A percentile compares a stretch with the other conserved stretches of the same genome.
phyloP scores from a whole-genome alignment of 2,329 filamentous ascomycete genomes.

The Penicillium sp. region DNA sequence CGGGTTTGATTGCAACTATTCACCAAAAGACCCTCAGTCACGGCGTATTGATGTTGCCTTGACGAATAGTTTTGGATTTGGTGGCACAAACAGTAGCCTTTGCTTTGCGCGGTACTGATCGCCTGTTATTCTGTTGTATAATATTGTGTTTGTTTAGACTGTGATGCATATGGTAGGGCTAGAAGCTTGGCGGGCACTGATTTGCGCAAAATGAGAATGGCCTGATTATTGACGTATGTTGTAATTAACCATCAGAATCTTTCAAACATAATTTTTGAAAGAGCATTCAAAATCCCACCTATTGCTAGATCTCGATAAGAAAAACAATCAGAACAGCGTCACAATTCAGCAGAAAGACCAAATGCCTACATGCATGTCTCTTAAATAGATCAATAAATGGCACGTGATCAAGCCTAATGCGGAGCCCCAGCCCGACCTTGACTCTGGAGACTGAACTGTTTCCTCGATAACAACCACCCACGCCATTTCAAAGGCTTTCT shows the following conservation, averaged over 20 bases:
- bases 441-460: conserved; percentile 16
- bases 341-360: background rate
- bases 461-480: conserved; percentile 1
- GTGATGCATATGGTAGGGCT: background rate
- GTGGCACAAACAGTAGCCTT: conserved; percentile 88
- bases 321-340: background rate
- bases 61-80: conserved; percentile 97
- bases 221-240: background rate
- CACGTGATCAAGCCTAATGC: conserved; percentile 29
- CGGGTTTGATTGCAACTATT: conserved; percentile 79
- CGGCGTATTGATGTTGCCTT: conserved; percentile 70
- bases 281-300: background rate
- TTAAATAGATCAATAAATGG: background rate
- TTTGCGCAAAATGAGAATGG: background rate
- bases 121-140: conserved; percentile 4
- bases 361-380: background rate
- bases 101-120: conserved; percentile 58
- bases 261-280: background rate
- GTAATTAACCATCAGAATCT: background rate
- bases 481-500: background rate
- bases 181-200: background rate
- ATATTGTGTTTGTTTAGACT: background rate
- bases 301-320: background rate
- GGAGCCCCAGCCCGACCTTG: conserved; percentile 28
- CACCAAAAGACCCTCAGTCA: conserved; percentile 69